Percentiles rank a stretch among this genome's conserved stretches.
phyloP scores from a whole-genome alignment of 2,329 filamentous ascomycete species.

The Byssothecium circinans region DNA sequence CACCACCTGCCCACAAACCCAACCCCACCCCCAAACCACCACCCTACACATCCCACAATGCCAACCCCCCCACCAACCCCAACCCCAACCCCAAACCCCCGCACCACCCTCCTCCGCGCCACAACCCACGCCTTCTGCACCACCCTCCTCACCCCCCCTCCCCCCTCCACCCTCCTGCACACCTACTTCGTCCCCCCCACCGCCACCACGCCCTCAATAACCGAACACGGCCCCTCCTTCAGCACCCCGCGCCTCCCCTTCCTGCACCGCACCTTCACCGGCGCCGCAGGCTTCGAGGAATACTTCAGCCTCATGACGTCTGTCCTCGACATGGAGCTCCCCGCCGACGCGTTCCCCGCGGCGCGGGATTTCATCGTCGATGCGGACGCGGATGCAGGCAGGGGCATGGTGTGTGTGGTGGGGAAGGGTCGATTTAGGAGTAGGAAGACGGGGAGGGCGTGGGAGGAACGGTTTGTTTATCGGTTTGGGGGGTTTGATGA shows the following conservation, averaged over 20 bases:
- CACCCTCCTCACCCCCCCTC: constrained; percentile 26
- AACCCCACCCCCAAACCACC: constrained; percentile 9
- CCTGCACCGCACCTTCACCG: constrained; percentile 42
- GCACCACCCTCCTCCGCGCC: constrained; percentile 20
- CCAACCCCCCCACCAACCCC: neutral
- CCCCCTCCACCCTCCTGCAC: constrained; percentile 28
- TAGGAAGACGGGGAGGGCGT: constrained; percentile 44
- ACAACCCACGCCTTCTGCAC: constrained; percentile 34
- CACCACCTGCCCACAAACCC: no score
- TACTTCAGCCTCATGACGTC: constrained; percentile 44
- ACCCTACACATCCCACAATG: neutral
- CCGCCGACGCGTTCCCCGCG: constrained; percentile 36
- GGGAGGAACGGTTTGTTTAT: constrained; percentile 48
- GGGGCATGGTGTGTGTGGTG: constrained; percentile 42
- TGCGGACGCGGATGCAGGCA: constrained; percentile 28
- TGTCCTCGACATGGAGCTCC: constrained; percentile 38
- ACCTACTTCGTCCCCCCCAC: constrained; percentile 31
- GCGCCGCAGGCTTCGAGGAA: constrained; percentile 37
- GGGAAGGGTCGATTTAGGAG: constrained; percentile 40
- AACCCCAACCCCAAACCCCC: no score
- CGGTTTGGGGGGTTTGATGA: constrained; percentile 45
- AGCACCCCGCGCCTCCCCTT: constrained; percentile 43
- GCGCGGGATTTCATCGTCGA: constrained; percentile 42
- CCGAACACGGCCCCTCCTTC: constrained; percentile 48
- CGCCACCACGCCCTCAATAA: constrained; percentile 41